phyloP scores from a whole-genome alignment of 371 early-diverging fungal genomes.

The Mucor irregularis region DNA sequence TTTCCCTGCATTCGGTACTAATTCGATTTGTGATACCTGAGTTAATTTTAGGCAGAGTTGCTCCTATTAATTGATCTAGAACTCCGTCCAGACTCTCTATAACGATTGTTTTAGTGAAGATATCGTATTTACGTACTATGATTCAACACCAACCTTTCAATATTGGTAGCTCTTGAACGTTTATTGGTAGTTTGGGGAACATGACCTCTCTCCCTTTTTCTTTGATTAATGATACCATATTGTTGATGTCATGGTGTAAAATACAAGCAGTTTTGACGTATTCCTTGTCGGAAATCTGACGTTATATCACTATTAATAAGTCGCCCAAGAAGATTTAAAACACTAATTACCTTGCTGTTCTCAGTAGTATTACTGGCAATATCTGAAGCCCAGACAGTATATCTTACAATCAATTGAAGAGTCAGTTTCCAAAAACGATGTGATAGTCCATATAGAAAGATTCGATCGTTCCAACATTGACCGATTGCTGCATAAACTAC shows the following conservation, averaged over 20 bases:
- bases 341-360: background rate
- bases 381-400: slow-evolving; percentile 41
- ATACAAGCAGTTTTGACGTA: background rate
- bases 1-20: slow-evolving; percentile 55
- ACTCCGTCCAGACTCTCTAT: slow-evolving; percentile 37
- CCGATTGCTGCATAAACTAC: slow-evolving; percentile 56
- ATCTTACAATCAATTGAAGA: slow-evolving; percentile 63
- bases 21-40: slow-evolving; percentile 48
- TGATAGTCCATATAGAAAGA: slow-evolving; percentile 63
- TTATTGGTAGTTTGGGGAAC: slow-evolving; percentile 37
- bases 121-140: background rate
- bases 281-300: too few species aligned
- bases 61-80: slow-evolving; percentile 17
- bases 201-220: slow-evolving; percentile 16
- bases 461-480: slow-evolving; percentile 69
- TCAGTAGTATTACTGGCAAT: background rate
- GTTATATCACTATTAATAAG: too few species aligned
- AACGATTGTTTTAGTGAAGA: background rate
- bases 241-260: background rate
- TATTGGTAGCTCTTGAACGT: slow-evolving; percentile 31
- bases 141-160: slow-evolving; percentile 32
- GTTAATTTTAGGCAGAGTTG: slow-evolving; percentile 44
- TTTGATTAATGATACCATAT: slow-evolving; percentile 8
- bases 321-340: too few species aligned
- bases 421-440: slow-evolving; percentile 79